Evolutionary conservation across 2,329 filamentous ascomycete genomes (phyloP).

Genomic region (Sarocladiaceae sp.): DNA sequence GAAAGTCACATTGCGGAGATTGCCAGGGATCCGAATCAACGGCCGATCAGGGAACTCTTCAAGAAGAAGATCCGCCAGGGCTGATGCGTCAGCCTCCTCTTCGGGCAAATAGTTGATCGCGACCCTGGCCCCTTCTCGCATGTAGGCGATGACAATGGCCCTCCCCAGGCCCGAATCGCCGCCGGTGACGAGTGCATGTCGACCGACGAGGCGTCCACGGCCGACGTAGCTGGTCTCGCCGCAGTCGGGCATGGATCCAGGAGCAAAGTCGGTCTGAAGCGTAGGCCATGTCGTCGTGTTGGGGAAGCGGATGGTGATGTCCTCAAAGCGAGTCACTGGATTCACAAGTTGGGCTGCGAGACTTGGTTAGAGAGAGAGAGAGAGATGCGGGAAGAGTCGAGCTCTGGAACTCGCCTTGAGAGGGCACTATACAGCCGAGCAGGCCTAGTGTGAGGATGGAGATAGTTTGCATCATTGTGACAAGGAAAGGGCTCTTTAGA

Average conservation of each 20-base stretch:
- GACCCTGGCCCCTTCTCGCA: conserved; percentile 13
- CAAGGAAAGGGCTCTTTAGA: too few species aligned
- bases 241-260: conserved; percentile 3
- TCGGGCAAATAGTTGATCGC: conserved; percentile 14
- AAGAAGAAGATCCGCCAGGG: background rate
- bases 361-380: too few species aligned
- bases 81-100: conserved; percentile 14
- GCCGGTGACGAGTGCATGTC: conserved; percentile 68
- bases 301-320: conserved; percentile 10
- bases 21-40: conserved; percentile 9
- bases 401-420: too few species aligned
- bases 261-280: conserved; percentile 10
- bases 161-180: conserved; percentile 49
- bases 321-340: conserved; percentile 4
- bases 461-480: too few species aligned
- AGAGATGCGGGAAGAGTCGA: too few species aligned
- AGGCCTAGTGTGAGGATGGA: too few species aligned
- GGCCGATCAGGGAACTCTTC: background rate
- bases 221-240: conserved; percentile 51
- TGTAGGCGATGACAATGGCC: conserved; percentile 12
- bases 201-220: conserved; percentile 64
- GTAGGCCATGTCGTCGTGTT: conserved; percentile 5
- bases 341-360: conserved; percentile 1
- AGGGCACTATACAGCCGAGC: too few species aligned
- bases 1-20: conserved; percentile 10